These are phyloP conservation scores for Pichia manshurica DNA, from an alignment of 805 yeast species.

Conservation along the genomic window DNA sequence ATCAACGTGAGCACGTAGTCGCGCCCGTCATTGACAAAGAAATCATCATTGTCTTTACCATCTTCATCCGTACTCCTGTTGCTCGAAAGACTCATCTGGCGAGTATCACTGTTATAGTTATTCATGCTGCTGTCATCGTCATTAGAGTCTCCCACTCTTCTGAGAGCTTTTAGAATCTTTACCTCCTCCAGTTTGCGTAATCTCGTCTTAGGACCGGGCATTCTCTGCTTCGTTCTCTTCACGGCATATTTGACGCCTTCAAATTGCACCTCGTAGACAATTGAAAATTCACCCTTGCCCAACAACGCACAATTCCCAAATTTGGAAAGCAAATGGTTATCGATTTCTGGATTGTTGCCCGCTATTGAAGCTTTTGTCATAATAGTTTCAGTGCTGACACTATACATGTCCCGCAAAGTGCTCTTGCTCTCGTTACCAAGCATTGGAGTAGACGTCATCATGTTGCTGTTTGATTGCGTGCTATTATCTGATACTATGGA, in stretches of 20 bases:
- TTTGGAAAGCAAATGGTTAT: constrained; percentile 41
- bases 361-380: background rate
- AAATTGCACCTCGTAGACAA: constrained; percentile 76
- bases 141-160: constrained; percentile 15
- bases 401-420: background rate
- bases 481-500: background rate
- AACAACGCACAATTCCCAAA: constrained; percentile 64
- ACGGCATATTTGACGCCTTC: constrained; percentile 74
- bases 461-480: background rate
- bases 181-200: constrained; percentile 68
- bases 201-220: constrained; percentile 52
- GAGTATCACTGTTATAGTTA: background rate
- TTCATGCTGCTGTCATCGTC: constrained; percentile 1
- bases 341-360: constrained; percentile 22
- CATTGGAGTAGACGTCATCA: background rate
- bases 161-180: constrained; percentile 47
- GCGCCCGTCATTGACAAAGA: constrained; percentile 25
- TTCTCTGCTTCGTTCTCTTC: constrained; percentile 71
- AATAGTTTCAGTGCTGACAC: background rate
- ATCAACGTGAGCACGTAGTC: constrained; percentile 74
- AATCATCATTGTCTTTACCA: constrained; percentile 2
- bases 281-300: constrained; percentile 86
- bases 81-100: background rate
- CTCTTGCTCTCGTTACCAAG: constrained; percentile 3
- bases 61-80: background rate